A percentile compares a stretch with the other conserved stretches of the same genome.
phyloP scores from a whole-genome alignment of 2,329 filamentous ascomycete genomes.

The Periconia macrospinosa region DNA sequence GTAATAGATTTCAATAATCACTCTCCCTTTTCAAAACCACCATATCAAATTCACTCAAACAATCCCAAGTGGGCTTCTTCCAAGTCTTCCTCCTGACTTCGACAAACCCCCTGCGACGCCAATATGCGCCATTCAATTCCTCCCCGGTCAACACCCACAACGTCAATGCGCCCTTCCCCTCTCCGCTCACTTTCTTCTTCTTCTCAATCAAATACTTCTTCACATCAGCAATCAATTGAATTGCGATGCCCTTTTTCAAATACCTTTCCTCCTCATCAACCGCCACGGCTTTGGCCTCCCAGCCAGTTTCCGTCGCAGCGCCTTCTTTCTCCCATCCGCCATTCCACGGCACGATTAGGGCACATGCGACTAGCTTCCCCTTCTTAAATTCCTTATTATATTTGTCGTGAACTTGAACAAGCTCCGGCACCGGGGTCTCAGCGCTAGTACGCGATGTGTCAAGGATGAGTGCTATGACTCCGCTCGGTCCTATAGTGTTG shows the following conservation, averaged over 20 bases:
- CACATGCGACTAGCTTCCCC: constrained; percentile 23
- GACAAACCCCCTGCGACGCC: constrained; percentile 26
- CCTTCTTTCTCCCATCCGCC: constrained; percentile 24
- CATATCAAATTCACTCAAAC: constrained; percentile 24
- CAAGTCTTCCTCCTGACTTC: constrained; percentile 15
- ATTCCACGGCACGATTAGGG: constrained; percentile 25
- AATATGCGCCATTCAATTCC: constrained; percentile 27
- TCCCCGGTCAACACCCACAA: constrained; percentile 30
- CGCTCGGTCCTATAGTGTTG: constrained; percentile 13
- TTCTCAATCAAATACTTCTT: constrained; percentile 12
- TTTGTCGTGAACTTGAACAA: not conserved
- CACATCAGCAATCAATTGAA: constrained; percentile 11
- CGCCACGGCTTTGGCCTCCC: constrained; percentile 31
- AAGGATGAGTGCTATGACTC: constrained; percentile 19
- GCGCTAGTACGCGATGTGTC: constrained; percentile 6
- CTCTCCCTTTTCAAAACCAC: constrained; percentile 22
- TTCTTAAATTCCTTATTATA: not conserved
- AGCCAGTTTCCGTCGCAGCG: constrained; percentile 19
- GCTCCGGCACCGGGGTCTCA: not conserved
- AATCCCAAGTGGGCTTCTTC: constrained; percentile 18
- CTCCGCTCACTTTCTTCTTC: not conserved
- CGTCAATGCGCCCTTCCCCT: constrained; percentile 3
- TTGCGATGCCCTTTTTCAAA: constrained; percentile 20
- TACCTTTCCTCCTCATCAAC: constrained; percentile 21
- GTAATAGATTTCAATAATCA: not conserved